phyloP scores from a whole-genome alignment of 2,329 filamentous ascomycete genomes.

The Fusarium drepaniforme region DNA sequence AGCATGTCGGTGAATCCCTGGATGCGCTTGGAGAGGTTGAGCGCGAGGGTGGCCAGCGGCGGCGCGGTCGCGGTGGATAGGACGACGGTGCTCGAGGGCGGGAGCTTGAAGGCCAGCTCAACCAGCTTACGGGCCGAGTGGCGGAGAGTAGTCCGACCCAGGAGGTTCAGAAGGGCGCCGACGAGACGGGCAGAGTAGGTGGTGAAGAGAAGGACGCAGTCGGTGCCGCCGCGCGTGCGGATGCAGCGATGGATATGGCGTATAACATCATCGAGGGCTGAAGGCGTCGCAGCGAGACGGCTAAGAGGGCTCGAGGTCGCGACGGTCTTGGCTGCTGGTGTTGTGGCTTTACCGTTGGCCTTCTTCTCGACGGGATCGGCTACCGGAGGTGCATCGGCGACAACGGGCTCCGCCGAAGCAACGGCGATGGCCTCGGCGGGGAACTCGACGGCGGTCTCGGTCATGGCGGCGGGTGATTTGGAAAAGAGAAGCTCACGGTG shows the following conservation, averaged over 20 bases:
- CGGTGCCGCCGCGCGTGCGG: constrained; percentile 76
- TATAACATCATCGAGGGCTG: constrained; percentile 63
- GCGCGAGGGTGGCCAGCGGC: constrained; percentile 57
- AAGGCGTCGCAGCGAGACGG: constrained; percentile 32
- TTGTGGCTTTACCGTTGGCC: constrained; percentile 4
- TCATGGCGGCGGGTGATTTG: constrained; percentile 36
- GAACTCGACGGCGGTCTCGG: constrained; percentile 40
- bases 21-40: constrained; percentile 65
- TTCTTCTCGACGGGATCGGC: constrained; percentile 25
- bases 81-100: constrained; percentile 61
- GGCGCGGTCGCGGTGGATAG: constrained; percentile 54
- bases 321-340: neutral
- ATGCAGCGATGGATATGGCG: constrained; percentile 72
- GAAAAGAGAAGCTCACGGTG: constrained; percentile 31
- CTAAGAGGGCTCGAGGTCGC: constrained; percentile 19
- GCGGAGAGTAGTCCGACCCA: constrained; percentile 69
- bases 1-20: constrained; percentile 74
- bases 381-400: constrained; percentile 32
- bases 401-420: constrained; percentile 38
- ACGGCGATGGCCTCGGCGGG: constrained; percentile 43
- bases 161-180: constrained; percentile 62
- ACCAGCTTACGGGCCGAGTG: constrained; percentile 64
- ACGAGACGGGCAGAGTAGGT: constrained; percentile 74
- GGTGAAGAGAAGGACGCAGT: constrained; percentile 75
- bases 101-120: constrained; percentile 64